Evolutionary conservation across 2,329 filamentous ascomycete genomes (phyloP).

Genomic region (Fusarium sp.): DNA sequence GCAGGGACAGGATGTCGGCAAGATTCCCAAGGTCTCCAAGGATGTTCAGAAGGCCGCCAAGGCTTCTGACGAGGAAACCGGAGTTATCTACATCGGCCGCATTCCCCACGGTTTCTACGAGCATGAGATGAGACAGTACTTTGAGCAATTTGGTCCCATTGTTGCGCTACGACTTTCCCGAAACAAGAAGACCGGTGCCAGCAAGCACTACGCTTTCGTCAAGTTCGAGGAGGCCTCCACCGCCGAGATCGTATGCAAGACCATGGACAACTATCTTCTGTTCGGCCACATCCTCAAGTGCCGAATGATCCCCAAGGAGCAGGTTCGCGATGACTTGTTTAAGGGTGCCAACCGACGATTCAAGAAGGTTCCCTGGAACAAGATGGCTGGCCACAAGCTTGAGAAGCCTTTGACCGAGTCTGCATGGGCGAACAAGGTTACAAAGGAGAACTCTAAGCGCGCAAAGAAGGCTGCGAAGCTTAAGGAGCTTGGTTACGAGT

Average conservation of each 20-base stretch:
- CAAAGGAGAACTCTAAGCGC: slow-evolving; percentile 76
- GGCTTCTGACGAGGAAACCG: slow-evolving; percentile 64
- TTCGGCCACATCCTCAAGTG: slow-evolving; percentile 95
- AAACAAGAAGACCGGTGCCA: slow-evolving; percentile 89
- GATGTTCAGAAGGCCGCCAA: slow-evolving; percentile 55
- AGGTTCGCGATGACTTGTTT: slow-evolving; percentile 84
- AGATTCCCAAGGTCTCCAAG: slow-evolving; percentile 59
- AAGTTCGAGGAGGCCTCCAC: slow-evolving; percentile 82
- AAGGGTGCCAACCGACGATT: slow-evolving; percentile 91
- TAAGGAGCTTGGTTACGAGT: slow-evolving; percentile 84
- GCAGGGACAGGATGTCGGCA: slow-evolving; percentile 60
- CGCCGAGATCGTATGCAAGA: slow-evolving; percentile 91
- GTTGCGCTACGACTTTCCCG: slow-evolving; percentile 82
- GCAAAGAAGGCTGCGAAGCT: slow-evolving; percentile 76
- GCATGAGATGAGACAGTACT: slow-evolving; percentile 92
- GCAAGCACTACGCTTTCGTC: slow-evolving; percentile 94
- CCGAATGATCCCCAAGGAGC: slow-evolving; percentile 77
- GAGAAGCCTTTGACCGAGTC: slow-evolving; percentile 77
- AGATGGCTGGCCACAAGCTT: slow-evolving; percentile 80
- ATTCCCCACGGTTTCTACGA: slow-evolving; percentile 97
- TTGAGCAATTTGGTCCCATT: slow-evolving; percentile 90
- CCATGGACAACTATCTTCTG: slow-evolving; percentile 97
- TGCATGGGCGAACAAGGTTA: slow-evolving; percentile 80
- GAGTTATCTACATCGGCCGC: slow-evolving; percentile 89
- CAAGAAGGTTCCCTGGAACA: slow-evolving; percentile 88